Conservation (phyloP, 2,329 filamentous ascomycete genomes). For the Nothomitra cinnamomea region DNA sequence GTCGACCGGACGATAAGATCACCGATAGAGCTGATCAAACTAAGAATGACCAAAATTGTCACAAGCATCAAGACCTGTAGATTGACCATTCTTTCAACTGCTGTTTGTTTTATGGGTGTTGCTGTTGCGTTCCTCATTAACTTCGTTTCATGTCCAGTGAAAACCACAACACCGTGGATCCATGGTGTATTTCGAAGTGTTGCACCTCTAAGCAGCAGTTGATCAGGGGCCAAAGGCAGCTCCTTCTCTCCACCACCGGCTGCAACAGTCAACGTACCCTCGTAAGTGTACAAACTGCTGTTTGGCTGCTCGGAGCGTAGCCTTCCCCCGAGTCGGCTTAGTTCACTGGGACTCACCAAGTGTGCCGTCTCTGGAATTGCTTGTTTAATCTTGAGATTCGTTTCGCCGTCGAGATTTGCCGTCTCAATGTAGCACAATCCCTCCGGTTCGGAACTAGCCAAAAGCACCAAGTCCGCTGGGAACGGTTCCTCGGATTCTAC, state of each 20-base stretch:
- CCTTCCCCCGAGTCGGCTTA: conserved; percentile 71
- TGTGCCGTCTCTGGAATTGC: conserved; percentile 80
- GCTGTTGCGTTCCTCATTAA: conserved; percentile 97
- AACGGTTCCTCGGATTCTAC: conserved; percentile 93
- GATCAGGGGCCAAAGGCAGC: conserved; percentile 74
- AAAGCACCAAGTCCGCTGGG: conserved; percentile 77
- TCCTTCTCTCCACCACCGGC: conserved; percentile 87
- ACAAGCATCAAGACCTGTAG: conserved; percentile 82
- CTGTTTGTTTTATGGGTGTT: conserved; percentile 92
- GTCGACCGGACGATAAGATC: conserved; percentile 66
- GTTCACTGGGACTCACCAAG: conserved; percentile 70
- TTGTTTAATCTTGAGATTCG: conserved; percentile 98
- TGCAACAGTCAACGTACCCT: conserved; percentile 85
- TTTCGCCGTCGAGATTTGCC: conserved; percentile 92
- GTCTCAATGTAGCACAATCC: conserved; percentile 98
- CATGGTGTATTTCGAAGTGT: conserved; percentile 92
- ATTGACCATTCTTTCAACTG: conserved; percentile 88
- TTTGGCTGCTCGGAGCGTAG: conserved; percentile 94
- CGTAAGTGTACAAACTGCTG: conserved; percentile 95
- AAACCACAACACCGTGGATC: conserved; percentile 92
- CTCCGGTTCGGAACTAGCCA: conserved; percentile 92
- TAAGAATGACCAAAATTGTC: conserved; percentile 64
- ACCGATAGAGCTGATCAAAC: conserved; percentile 78
- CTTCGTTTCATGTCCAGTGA: conserved; percentile 96
- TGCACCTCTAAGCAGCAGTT: conserved; percentile 80